Percentiles rank a stretch among this genome's conserved stretches.
Evolutionary conservation across 2,329 filamentous ascomycete species (phyloP).

Genomic region (Westerdykella sp.): DNA sequence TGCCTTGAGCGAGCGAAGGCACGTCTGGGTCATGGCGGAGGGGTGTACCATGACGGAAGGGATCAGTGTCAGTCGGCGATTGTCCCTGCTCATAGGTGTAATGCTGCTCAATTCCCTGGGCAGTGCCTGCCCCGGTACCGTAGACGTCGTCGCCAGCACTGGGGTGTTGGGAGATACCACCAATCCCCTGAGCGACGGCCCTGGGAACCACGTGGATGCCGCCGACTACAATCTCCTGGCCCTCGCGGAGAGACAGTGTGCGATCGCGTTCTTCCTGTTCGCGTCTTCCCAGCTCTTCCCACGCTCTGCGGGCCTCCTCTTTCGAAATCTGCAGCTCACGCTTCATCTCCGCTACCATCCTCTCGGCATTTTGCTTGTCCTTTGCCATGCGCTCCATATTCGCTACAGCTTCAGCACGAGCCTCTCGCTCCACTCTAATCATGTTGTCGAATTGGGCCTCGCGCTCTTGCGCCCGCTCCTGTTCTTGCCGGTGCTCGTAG

Average conservation of each 20-base stretch:
- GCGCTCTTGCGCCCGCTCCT: constrained; percentile 77
- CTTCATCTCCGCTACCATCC: constrained; percentile 80
- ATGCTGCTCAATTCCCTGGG: constrained; percentile 35
- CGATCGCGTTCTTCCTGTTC: constrained; percentile 91
- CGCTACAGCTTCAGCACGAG: constrained; percentile 60
- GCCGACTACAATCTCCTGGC: constrained; percentile 81
- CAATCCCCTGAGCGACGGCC: constrained; percentile 70
- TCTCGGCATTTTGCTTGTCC: constrained; percentile 64
- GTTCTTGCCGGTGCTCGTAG: constrained; percentile 83
- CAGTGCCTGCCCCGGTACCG: constrained; percentile 26
- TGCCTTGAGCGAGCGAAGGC: constrained; percentile 28
- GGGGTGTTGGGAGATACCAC: constrained; percentile 40
- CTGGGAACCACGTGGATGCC: constrained; percentile 89
- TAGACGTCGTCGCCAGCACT: constrained; percentile 37
- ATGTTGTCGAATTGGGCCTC: constrained; percentile 72
- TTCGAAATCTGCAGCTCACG: constrained; percentile 92
- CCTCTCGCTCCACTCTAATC: constrained; percentile 67
- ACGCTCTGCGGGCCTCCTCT: constrained; percentile 88
- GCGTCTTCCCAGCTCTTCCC: constrained; percentile 90
- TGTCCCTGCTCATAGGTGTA: constrained; percentile 47
- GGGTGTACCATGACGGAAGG: constrained; percentile 40
- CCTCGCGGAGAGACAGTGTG: constrained; percentile 76
- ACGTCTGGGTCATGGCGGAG: constrained; percentile 27
- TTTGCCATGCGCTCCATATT: constrained; percentile 61
- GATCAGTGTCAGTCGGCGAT: constrained; percentile 56